phyloP scores from a whole-genome alignment of 139 green algal species.

The Mychonastes homosphaera region DNA sequence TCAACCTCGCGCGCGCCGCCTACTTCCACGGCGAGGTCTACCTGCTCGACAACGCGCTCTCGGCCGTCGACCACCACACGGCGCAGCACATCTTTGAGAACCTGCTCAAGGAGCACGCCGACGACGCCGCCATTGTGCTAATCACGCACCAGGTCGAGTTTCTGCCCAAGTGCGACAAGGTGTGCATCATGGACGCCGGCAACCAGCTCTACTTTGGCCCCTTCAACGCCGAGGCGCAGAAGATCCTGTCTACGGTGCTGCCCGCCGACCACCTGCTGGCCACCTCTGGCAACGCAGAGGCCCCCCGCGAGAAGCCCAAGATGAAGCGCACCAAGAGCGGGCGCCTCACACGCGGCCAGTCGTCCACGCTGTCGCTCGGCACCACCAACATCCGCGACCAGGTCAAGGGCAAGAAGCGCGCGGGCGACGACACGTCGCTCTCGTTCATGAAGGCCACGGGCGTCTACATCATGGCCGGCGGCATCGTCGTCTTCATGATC shows the following conservation, averaged over 20 bases:
- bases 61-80: conserved; percentile 42
- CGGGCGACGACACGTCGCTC: neutral
- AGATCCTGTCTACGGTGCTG: conserved; percentile 34
- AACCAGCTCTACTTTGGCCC: conserved; percentile 45
- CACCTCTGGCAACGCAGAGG: conserved; percentile 32
- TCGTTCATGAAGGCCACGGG: conserved; percentile 3
- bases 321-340: conserved; percentile 22
- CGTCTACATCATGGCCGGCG: conserved; percentile 20
- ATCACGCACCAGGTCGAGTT: conserved; percentile 47
- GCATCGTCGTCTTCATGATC: conserved; percentile 18
- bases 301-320: conserved; percentile 17
- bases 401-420: conserved; percentile 14
- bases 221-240: conserved; percentile 28
- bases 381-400: conserved; percentile 25
- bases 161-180: conserved; percentile 38
- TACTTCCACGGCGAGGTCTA: conserved; percentile 37
- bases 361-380: conserved; percentile 15
- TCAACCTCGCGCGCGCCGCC: conserved; percentile 33
- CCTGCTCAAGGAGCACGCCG: conserved; percentile 29
- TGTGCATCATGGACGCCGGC: conserved; percentile 42
- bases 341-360: no score
- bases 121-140: conserved; percentile 26
- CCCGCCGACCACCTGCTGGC: conserved; percentile 38
- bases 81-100: conserved; percentile 39
- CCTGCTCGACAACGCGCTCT: conserved; percentile 46